A percentile compares a stretch with the other conserved stretches of the same genome.
phyloP scores from a whole-genome alignment of 768 basidiomycete genomes.

The Xanthoconium stramineum region DNA sequence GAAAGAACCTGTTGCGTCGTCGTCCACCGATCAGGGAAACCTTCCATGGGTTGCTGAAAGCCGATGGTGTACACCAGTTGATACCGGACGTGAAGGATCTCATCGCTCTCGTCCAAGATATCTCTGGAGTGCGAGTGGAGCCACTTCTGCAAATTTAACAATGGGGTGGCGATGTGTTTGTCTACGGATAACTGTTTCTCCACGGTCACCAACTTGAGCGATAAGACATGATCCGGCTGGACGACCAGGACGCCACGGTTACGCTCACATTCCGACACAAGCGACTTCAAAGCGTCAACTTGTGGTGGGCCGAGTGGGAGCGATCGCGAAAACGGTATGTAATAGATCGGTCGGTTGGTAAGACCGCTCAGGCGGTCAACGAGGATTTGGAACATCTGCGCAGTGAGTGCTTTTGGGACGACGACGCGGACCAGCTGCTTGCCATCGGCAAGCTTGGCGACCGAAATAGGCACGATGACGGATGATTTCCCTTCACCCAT shows the following conservation, averaged over 20 bases:
- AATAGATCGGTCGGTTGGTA: slow-evolving; percentile 42
- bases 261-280: slow-evolving; percentile 36
- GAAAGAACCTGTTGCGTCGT: slow-evolving; percentile 26
- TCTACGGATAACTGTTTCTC: slow-evolving; percentile 27
- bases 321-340: slow-evolving; percentile 45
- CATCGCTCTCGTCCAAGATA: slow-evolving; percentile 26
- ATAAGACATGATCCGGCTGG: slow-evolving; percentile 53
- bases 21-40: slow-evolving; percentile 32
- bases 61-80: slow-evolving; percentile 36
- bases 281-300: slow-evolving; percentile 19
- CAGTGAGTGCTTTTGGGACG: slow-evolving; percentile 41
- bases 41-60: slow-evolving; percentile 23
- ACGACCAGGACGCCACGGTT: slow-evolving; percentile 40
- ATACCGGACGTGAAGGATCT: slow-evolving; percentile 28
- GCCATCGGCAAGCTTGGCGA: slow-evolving; percentile 40
- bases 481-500: slow-evolving; percentile 57
- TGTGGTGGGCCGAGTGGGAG: slow-evolving; percentile 16
- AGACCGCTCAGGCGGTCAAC: slow-evolving; percentile 41
- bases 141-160: slow-evolving; percentile 27
- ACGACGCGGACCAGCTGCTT: slow-evolving; percentile 43
- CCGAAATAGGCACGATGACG: slow-evolving; percentile 44
- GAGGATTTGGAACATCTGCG: slow-evolving; percentile 47
- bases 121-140: slow-evolving; percentile 17
- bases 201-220: slow-evolving; percentile 42
- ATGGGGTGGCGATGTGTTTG: slow-evolving; percentile 3